A percentile compares a stretch with the other conserved stretches of the same genome.
Conservation (phyloP, 2,329 filamentous ascomycete species). For the Cladosporium phlei region DNA sequence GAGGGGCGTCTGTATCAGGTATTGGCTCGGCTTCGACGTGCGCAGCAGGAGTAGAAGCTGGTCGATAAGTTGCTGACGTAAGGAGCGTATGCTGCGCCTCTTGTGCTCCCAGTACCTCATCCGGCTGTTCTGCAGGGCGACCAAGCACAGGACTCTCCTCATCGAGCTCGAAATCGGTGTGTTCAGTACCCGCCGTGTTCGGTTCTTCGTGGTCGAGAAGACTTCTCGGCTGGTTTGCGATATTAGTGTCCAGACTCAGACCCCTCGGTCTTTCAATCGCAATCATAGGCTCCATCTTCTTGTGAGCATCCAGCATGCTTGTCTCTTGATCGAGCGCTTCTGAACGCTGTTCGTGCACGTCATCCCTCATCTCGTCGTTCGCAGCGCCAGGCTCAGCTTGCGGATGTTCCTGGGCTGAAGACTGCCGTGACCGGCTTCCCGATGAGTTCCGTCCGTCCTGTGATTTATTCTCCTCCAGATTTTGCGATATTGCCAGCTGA, state of each 20-base stretch:
- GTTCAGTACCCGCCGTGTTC: slow-evolving; percentile 32
- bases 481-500: slow-evolving; percentile 77
- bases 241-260: slow-evolving; percentile 27
- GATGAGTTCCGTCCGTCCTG: slow-evolving; percentile 13
- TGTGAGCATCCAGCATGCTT: slow-evolving; percentile 1
- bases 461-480: slow-evolving; percentile 59
- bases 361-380: slow-evolving; percentile 1
- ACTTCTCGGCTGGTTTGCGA: slow-evolving; percentile 15
- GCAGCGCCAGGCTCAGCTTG: slow-evolving; percentile 33
- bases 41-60: neutral
- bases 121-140: neutral
- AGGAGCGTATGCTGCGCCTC: slow-evolving; percentile 1
- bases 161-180: slow-evolving; percentile 41
- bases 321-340: slow-evolving; percentile 16
- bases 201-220: slow-evolving; percentile 21
- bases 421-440: slow-evolving; percentile 18
- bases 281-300: neutral
- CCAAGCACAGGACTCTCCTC: slow-evolving; percentile 60
- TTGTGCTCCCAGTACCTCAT: neutral
- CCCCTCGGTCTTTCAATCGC: slow-evolving; percentile 1
- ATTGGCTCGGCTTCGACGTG: neutral
- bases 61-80: slow-evolving; percentile 1
- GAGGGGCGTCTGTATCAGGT: neutral
- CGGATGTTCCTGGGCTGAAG: slow-evolving; percentile 31
- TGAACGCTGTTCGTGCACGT: slow-evolving; percentile 15